Percentiles rank a stretch among this genome's conserved stretches.
phyloP scores from a whole-genome alignment of 208 protist genomes.

The Herpetomonas muscarum region DNA sequence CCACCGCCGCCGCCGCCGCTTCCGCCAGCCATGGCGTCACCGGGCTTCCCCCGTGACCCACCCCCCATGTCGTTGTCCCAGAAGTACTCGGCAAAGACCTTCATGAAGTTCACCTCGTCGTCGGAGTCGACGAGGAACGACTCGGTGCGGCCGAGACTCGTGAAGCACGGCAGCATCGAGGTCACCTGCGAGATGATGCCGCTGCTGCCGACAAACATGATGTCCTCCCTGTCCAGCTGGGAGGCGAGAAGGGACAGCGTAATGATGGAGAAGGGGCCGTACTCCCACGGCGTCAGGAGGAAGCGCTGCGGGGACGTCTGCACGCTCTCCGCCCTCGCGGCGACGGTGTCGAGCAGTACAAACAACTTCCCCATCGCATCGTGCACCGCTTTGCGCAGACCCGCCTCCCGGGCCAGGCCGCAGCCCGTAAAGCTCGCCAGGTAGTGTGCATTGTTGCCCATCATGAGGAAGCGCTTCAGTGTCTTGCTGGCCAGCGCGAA shows the following conservation, averaged over 20 bases:
- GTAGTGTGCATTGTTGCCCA: slow-evolving; percentile 23
- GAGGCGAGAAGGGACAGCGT: slow-evolving; percentile 54
- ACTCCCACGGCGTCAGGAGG: slow-evolving; percentile 51
- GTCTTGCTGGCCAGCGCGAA: neutral
- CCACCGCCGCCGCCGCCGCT: neutral
- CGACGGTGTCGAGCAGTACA: slow-evolving; percentile 28
- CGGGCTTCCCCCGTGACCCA: too few relatives aligned
- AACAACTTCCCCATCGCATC: slow-evolving; percentile 41
- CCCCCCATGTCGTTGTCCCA: neutral
- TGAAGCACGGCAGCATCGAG: slow-evolving; percentile 49
- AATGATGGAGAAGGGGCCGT: slow-evolving; percentile 47
- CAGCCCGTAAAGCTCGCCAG: slow-evolving; percentile 50
- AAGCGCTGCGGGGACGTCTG: slow-evolving; percentile 46
- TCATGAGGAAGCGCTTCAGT: neutral
- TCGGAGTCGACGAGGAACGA: slow-evolving; percentile 34
- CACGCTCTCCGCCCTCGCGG: slow-evolving; percentile 21
- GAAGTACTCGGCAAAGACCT: slow-evolving; percentile 6
- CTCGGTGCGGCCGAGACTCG: slow-evolving; percentile 34
- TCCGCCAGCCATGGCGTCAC: neutral
- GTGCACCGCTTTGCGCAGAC: slow-evolving; percentile 44
- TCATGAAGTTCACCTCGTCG: slow-evolving; percentile 14
- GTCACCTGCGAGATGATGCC: slow-evolving; percentile 35
- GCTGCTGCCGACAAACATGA: slow-evolving; percentile 24
- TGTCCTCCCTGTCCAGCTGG: slow-evolving; percentile 46
- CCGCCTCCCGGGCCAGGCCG: slow-evolving; percentile 30